A percentile compares a stretch with the other conserved stretches of the same genome.
These are phyloP conservation scores for Plasmodium cynomolgi DNA, from an alignment of 169 alveolate genomes.

Conservation along the genomic window DNA sequence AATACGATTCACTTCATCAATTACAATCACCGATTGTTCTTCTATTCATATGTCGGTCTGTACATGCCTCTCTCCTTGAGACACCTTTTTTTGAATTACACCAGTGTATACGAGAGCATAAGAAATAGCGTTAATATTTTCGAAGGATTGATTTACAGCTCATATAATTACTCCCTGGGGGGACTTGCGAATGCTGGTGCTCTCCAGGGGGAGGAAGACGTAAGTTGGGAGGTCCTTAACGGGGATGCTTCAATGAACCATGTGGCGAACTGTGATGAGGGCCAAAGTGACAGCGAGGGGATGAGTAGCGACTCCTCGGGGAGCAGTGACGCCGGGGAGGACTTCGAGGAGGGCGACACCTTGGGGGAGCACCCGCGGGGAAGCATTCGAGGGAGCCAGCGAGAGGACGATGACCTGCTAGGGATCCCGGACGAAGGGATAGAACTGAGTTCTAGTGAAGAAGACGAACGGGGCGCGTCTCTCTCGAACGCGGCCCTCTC, in stretches of 20 bases:
- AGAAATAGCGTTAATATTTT: conserved; percentile 25
- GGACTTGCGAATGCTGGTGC: not conserved
- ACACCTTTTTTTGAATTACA: conserved; percentile 13
- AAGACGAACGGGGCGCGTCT: not conserved
- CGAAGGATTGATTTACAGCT: not conserved
- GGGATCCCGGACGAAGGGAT: not conserved
- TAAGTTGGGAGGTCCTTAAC: not conserved
- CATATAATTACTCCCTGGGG: not conserved
- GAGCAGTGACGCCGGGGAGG: not conserved
- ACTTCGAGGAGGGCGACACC: not conserved
- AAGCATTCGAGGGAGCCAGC: too few species aligned
- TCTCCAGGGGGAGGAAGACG: not conserved
- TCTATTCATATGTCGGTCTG: conserved; percentile 22
- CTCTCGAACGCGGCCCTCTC: not conserved
- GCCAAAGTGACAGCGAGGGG: not conserved
- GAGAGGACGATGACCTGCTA: too few species aligned
- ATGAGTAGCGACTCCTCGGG: not conserved
- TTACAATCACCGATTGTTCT: conserved; percentile 48
- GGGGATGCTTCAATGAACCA: not conserved
- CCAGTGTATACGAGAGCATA: not conserved
- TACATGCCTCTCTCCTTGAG: conserved; percentile 44
- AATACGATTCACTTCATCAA: conserved; percentile 9
- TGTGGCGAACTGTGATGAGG: not conserved
- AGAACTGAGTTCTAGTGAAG: not conserved
- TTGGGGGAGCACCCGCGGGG: too few species aligned